phyloP scores from a whole-genome alignment of 1,284 basidiomycete genomes.

The Cryptococcus deneoformans region DNA sequence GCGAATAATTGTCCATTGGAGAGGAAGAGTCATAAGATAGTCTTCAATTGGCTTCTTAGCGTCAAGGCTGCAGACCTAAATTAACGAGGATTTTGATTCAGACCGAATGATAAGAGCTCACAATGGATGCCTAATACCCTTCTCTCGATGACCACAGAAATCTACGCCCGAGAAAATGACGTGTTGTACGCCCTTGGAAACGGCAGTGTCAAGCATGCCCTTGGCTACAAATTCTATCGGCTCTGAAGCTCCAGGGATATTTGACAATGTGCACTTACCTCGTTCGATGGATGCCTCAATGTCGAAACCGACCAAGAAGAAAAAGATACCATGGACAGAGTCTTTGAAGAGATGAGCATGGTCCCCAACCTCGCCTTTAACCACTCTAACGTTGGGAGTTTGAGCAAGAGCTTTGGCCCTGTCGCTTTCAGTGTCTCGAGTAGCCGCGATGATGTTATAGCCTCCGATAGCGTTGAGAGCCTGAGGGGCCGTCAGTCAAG shows the following conservation, averaged over 20 bases:
- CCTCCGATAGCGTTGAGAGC: constrained; percentile 4
- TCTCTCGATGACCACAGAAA: constrained; percentile 1
- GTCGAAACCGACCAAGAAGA: constrained; percentile 2
- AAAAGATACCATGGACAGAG: constrained; percentile 9
- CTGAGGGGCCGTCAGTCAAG: not conserved
- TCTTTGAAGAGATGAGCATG: constrained; percentile 11
- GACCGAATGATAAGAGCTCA: not conserved
- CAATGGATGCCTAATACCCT: constrained; percentile 3
- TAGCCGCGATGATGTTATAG: constrained; percentile 10
- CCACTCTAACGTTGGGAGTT: not conserved
- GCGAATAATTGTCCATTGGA: constrained; percentile 12
- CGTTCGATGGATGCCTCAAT: no score
- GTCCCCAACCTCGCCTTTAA: constrained; percentile 7
- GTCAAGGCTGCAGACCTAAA: constrained; percentile 6
- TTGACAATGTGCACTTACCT: no score
- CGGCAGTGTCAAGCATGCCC: constrained; percentile 3
- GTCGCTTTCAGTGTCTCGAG: not conserved
- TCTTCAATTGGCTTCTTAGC: constrained; percentile 5
- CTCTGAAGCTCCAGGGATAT: no score
- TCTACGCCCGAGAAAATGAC: constrained; percentile 11
- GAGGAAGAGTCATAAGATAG: not conserved
- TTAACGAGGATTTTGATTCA: not conserved
- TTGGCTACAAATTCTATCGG: not conserved
- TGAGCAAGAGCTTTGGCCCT: not conserved
- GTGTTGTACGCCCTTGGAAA: constrained; percentile 12